Base-by-base conservation (phyloP, 2,329 filamentous ascomycete genomes). In the Ophiostoma fasciatum region DNA sequence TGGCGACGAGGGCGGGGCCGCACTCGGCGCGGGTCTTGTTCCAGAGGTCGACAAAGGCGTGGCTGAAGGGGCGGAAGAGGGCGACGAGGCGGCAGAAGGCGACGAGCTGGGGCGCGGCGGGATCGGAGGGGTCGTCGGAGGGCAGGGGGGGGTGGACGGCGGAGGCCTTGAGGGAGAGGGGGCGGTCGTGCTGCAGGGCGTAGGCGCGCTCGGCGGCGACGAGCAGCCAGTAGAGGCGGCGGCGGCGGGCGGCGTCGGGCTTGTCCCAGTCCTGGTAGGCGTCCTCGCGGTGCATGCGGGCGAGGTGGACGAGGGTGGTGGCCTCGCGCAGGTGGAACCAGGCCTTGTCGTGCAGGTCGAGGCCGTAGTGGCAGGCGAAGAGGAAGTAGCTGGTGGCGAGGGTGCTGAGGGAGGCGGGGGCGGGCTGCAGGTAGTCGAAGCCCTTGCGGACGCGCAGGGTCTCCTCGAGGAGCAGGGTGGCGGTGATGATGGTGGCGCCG, bases 311-410 rank as follows among this genome's bases (percentile, higher is more conserved):
- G 54, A 88, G 63, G 6, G 81, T 85, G 2, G 74, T 78, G 6
- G 79, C 78, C 55, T 90, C 82, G 19, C 81, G 74, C 9, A 88
- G 61, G 51, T 83, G 74, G 50, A 76, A 85, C 81, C 82, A 88
- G 2, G 80, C 81, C 52, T 76, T 75, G 43, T 80, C 74, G 51
- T 85, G 78, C 51, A 76, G 64, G 43, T 84, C 78, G 31, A 82
- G 59, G 26, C 73, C 77, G 42, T 79, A 78, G 51, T 78, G 73
- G 39, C 76, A 78, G 26, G 71, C 78, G 47, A 82, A 85, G 19
- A 88, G 53, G 52, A 88, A 85, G 55, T 82, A 84, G 36, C 78
- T 84, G n/a, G 78, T 83, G 40, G 76, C 72, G 11, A 82, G 53
- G 30, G 61, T 68, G 46, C 73, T 71, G 40, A 69, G 53, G 8